A percentile compares a stretch with the other conserved stretches of the same genome.
phyloP scores from a whole-genome alignment of 768 basidiomycete genomes.

The Hericium alpestre region DNA sequence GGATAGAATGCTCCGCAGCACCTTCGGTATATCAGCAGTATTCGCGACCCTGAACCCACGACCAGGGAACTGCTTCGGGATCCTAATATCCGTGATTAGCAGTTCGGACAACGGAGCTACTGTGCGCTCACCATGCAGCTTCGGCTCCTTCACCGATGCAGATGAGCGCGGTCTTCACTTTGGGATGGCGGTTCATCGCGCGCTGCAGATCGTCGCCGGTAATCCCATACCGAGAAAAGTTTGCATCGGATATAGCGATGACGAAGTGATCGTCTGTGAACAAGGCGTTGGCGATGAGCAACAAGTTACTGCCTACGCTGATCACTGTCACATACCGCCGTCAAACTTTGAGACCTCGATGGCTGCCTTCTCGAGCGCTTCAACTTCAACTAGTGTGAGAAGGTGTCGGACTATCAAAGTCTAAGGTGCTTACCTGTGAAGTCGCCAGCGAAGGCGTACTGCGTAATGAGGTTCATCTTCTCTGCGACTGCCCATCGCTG shows the following conservation, averaged over 20 bases:
- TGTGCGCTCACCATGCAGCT: slow-evolving; percentile 39
- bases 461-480: slow-evolving; percentile 59
- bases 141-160: slow-evolving; percentile 65
- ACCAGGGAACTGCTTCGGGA: slow-evolving; percentile 50
- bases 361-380: slow-evolving; percentile 56
- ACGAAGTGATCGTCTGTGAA: slow-evolving; percentile 57
- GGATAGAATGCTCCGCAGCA: slow-evolving; percentile 47
- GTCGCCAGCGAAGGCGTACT: slow-evolving; percentile 62
- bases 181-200: slow-evolving; percentile 49
- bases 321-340: slow-evolving; percentile 31
- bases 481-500: slow-evolving; percentile 59
- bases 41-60: slow-evolving; percentile 49
- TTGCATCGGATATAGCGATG: slow-evolving; percentile 62
- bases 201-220: slow-evolving; percentile 46
- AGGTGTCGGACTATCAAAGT: neutral
- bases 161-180: slow-evolving; percentile 56
- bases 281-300: neutral
- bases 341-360: slow-evolving; percentile 50
- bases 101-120: neutral
- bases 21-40: slow-evolving; percentile 54
- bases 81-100: slow-evolving; percentile 26
- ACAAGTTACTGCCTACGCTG: neutral
- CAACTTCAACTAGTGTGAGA: slow-evolving; percentile 29
- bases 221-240: slow-evolving; percentile 54
- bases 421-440: slow-evolving; percentile 36